Conservation (phyloP, 2,329 filamentous ascomycete species). For the Fusarium sp. region DNA sequence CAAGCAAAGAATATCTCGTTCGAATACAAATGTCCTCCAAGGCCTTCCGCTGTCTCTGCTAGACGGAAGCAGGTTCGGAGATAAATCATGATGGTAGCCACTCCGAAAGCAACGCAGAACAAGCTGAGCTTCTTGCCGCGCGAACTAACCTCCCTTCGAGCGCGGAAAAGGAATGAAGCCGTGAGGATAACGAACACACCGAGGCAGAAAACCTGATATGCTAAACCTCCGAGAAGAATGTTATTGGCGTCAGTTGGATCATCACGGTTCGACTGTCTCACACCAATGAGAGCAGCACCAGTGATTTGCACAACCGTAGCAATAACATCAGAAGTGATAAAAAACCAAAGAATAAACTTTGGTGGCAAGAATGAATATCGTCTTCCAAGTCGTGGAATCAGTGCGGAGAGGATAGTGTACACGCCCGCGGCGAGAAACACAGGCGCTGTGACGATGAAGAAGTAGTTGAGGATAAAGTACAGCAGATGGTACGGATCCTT, state of each 20-base stretch:
- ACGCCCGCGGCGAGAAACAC: constrained; percentile 68
- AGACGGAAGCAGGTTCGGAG: constrained; percentile 65
- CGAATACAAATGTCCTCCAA: constrained; percentile 58
- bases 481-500: constrained; percentile 64
- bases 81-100: constrained; percentile 62
- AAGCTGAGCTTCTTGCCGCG: constrained; percentile 46
- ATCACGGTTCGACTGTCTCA: constrained; percentile 59
- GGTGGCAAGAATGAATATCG: constrained; percentile 59
- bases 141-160: constrained; percentile 45
- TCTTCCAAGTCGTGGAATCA: constrained; percentile 60
- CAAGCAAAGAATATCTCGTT: constrained; percentile 66
- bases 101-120: constrained; percentile 57
- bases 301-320: constrained; percentile 65
- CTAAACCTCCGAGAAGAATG: constrained; percentile 66
- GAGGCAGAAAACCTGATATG: constrained; percentile 66
- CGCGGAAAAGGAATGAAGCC: constrained; percentile 55
- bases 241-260: constrained; percentile 65
- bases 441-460: constrained; percentile 70
- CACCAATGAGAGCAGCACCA: constrained; percentile 66
- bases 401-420: constrained; percentile 64
- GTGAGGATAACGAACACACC: constrained; percentile 60
- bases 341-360: constrained; percentile 62
- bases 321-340: constrained; percentile 65
- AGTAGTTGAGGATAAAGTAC: constrained; percentile 70
- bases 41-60: constrained; percentile 64